These are phyloP conservation scores for Rhizopogon vulgaris DNA, from an alignment of 768 basidiomycete genomes.

Conservation along the genomic window DNA sequence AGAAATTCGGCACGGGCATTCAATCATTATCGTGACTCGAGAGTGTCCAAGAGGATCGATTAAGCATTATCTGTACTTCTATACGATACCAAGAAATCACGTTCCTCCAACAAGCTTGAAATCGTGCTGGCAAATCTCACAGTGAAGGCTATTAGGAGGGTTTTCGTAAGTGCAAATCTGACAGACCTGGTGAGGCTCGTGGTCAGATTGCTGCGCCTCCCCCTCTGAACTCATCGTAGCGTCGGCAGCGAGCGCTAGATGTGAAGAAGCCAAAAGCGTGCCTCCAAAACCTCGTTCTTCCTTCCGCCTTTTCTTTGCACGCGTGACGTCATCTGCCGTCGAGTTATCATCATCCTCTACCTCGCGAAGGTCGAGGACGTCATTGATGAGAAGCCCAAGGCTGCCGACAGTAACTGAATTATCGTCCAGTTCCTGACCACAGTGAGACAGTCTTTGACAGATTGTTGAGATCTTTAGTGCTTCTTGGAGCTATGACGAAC, in stretches of 20 bases:
- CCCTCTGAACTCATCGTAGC: constrained; percentile 29
- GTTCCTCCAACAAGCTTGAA: constrained; percentile 19
- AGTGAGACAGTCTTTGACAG: constrained; percentile 64
- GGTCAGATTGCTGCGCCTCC: constrained; percentile 12
- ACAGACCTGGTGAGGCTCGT: constrained; percentile 38
- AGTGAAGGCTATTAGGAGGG: constrained; percentile 32
- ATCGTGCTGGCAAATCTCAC: constrained; percentile 42
- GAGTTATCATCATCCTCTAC: constrained; percentile 53
- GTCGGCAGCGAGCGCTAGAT: constrained; percentile 24
- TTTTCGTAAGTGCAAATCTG: constrained; percentile 56
- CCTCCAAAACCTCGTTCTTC: constrained; percentile 70
- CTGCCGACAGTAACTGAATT: constrained; percentile 46
- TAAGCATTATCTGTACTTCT: constrained; percentile 31
- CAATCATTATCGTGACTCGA: constrained; percentile 10
- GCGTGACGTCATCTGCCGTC: constrained; percentile 43
- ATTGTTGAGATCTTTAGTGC: constrained; percentile 66
- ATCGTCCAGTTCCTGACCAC: constrained; percentile 58
- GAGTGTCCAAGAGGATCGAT: constrained; percentile 19
- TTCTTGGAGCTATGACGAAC: constrained; percentile 47
- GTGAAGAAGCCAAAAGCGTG: constrained; percentile 53
- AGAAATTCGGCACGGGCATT: constrained; percentile 19
- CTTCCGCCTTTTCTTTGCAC: constrained; percentile 34
- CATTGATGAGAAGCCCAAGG: constrained; percentile 54
- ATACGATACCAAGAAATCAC: constrained; percentile 24
- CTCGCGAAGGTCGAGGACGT: constrained; percentile 59